Evolutionary conservation across 192 early-diverging fungal genomes (phyloP).

Genomic region (Coemansia sp.): DNA sequence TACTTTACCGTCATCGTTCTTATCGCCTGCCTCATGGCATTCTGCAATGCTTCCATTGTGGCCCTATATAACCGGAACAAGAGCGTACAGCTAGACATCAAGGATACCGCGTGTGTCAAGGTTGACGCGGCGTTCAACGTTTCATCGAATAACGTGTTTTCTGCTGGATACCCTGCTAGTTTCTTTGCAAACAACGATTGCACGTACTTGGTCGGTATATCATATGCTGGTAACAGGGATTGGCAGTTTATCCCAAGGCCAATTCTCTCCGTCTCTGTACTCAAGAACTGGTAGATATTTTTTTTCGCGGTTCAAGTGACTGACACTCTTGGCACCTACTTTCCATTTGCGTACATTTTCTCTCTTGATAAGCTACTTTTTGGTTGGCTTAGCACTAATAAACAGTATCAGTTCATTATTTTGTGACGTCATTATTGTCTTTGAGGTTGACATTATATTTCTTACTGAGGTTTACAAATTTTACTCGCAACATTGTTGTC

Average conservation of each 20-base stretch:
- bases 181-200: slow-evolving; percentile 8
- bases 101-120: slow-evolving; percentile 6
- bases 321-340: not conserved
- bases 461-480: too few relatives aligned
- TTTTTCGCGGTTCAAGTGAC: not conserved
- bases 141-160: slow-evolving; percentile 3
- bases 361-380: not conserved
- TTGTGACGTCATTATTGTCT: too few relatives aligned
- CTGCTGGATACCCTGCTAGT: not conserved
- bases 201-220: not conserved
- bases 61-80: not conserved
- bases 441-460: too few relatives aligned
- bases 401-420: not conserved
- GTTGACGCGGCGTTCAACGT: not conserved
- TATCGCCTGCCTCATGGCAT: not conserved
- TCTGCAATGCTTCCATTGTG: not conserved
- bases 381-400: not conserved
- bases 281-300: not conserved
- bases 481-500: too few relatives aligned
- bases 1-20: not conserved
- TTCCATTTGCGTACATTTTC: too few relatives aligned
- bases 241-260: slow-evolving; percentile 7
- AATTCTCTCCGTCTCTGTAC: slow-evolving; percentile 4
- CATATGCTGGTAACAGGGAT: not conserved
- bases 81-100: not conserved